Percentiles rank a stretch among this genome's conserved stretches.
Evolutionary conservation across 768 basidiomycete species (phyloP).

Genomic region (Daedaleopsis nitida): DNA sequence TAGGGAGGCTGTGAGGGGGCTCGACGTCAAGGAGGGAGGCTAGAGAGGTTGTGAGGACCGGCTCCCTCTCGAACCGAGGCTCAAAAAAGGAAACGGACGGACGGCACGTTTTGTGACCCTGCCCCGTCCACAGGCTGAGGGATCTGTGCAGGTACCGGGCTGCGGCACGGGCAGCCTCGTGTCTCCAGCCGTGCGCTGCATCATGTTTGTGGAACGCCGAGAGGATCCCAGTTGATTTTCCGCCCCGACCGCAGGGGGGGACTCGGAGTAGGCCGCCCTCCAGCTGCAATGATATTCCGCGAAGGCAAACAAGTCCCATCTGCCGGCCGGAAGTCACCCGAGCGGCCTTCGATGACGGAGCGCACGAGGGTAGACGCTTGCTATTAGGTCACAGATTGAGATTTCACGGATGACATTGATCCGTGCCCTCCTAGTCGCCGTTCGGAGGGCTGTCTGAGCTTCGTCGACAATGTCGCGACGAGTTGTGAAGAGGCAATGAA

Average conservation of each 20-base stretch:
- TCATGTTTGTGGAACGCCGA: conserved; percentile 9
- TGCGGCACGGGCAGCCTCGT: conserved; percentile 5
- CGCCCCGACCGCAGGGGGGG: conserved; percentile 6
- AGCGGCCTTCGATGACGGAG: conserved; percentile 8
- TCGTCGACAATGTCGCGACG: not conserved
- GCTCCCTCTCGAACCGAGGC: conserved; percentile 6
- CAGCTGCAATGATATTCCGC: conserved; percentile 6
- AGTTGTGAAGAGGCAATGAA: not conserved
- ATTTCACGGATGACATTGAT: not conserved
- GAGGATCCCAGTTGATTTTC: conserved; percentile 11
- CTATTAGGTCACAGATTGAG: conserved; percentile 2
- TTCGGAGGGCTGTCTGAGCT: not conserved
- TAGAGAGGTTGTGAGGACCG: conserved; percentile 6
- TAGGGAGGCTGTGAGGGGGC: conserved; percentile 4
- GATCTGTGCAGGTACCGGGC: conserved; percentile 11
- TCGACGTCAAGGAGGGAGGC: conserved; percentile 8
- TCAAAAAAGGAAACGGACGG: conserved; percentile 1
- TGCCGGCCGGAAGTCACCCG: conserved; percentile 18
- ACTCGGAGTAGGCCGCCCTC: conserved; percentile 9
- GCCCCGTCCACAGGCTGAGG: not conserved
- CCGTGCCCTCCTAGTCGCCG: not conserved
- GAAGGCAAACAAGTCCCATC: conserved; percentile 12
- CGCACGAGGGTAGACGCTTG: conserved; percentile 12
- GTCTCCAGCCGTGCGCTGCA: conserved; percentile 1
- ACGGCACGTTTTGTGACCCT: conserved; percentile 11